phyloP scores from a whole-genome alignment of 192 early-diverging fungal genomes.

The Coemansia sp. region DNA sequence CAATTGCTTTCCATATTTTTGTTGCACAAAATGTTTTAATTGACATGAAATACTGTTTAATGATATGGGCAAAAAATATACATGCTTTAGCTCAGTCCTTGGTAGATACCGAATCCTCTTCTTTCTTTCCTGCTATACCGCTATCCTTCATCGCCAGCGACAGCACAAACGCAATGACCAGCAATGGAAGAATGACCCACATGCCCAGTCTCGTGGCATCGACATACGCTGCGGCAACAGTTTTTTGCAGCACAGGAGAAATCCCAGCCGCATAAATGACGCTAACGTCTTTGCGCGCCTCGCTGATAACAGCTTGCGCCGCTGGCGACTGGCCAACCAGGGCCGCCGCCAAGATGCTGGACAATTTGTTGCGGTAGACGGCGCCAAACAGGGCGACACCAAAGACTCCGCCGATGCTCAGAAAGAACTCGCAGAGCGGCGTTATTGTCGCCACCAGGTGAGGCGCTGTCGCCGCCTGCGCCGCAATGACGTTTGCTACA shows the following conservation, averaged over 20 bases:
- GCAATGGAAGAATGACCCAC: conserved; percentile 54
- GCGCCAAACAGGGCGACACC: conserved; percentile 62
- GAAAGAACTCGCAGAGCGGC: conserved; percentile 64
- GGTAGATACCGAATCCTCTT: background rate
- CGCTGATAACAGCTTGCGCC: conserved; percentile 50
- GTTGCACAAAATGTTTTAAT: no score
- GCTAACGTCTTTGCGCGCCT: conserved; percentile 49
- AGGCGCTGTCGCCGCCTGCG: conserved; percentile 63
- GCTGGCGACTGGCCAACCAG: conserved; percentile 23
- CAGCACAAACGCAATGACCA: conserved; percentile 48
- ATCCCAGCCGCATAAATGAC: conserved; percentile 38
- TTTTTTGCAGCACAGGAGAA: conserved; percentile 19
- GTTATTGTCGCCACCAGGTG: conserved; percentile 66
- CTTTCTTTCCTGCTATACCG: background rate
- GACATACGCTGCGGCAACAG: conserved; percentile 57
- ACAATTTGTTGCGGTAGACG: conserved; percentile 62
- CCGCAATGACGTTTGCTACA: conserved; percentile 69
- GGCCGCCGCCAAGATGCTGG: conserved; percentile 18
- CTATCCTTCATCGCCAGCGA: conserved; percentile 47
- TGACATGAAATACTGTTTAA: background rate
- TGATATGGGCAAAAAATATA: background rate
- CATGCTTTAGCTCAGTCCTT: no score
- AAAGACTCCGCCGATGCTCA: conserved; percentile 64
- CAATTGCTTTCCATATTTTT: background rate
- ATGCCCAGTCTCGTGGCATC: conserved; percentile 50